Conservation (phyloP, 495 filamentous ascomycete genomes). For the Neurospora hispaniola region DNA sequence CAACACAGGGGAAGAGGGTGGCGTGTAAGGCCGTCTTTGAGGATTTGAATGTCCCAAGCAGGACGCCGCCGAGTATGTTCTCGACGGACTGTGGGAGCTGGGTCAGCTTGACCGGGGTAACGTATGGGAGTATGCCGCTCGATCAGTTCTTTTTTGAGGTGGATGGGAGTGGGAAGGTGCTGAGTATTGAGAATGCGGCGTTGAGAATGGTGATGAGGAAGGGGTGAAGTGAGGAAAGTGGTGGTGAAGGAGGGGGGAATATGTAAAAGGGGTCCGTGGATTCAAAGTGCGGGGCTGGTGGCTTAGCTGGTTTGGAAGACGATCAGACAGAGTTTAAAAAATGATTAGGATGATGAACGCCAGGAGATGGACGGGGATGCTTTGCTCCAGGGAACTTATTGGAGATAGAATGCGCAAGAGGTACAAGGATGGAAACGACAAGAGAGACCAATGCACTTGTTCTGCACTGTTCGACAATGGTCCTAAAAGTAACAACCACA, state of each 20-base stretch:
- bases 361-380: background rate
- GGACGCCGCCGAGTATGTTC: constrained; percentile 23
- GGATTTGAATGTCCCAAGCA: constrained; percentile 15
- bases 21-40: constrained; percentile 39
- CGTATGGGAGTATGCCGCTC: constrained; percentile 32
- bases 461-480: background rate
- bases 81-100: constrained; percentile 40
- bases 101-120: constrained; percentile 34
- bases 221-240: background rate
- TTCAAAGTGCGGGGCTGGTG: background rate
- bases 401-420: background rate
- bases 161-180: constrained; percentile 26
- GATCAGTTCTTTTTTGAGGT: constrained; percentile 44
- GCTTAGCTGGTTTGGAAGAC: background rate
- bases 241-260: background rate
- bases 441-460: background rate
- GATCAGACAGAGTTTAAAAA: background rate
- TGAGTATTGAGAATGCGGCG: constrained; percentile 34
- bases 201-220: constrained; percentile 21
- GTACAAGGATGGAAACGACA: background rate
- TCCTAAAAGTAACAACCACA: background rate
- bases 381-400: background rate
- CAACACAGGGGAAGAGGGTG: constrained; percentile 14
- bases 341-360: background rate
- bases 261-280: background rate